Base-by-base conservation (phyloP, 805 yeast genomes). In the Wickerhamomyces strasburgensis region DNA sequence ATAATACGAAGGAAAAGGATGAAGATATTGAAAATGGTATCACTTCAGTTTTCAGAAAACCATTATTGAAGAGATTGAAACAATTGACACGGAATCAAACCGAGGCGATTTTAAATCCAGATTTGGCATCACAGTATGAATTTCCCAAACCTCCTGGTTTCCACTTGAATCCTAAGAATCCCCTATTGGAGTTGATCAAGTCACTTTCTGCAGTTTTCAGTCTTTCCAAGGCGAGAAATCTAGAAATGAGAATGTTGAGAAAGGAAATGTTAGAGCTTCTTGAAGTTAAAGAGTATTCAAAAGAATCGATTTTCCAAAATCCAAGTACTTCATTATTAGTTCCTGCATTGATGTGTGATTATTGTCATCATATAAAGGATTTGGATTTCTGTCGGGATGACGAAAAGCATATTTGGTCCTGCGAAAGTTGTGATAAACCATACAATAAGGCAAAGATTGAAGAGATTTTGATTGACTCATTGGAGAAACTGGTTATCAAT, bases 131-230 rank as follows among this genome's bases (percentile, higher is more conserved):
- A 13, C 89, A 82, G 35, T 93, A 83, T 52, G 72, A 67, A 25
- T 83, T 85, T 48, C 96, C 97, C 0, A 52, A 51, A 10, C 68
- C 84, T 8, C 86, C 97, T 0, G 97, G 97, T 0, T 80, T 84
- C 1, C 73, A 75, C 50, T 54, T 75, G 27, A 52, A 57, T 11
- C 52, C 75, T 55, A 70, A 69, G 25, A 84, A 82, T 49, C 96
- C 97, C 4, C 66, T 88, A 2, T 61, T 90, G 35, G 95, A 87
- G 52, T 65, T 90, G 29, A 84, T 84, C 25, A 93, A 90, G 55
- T 73, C 65, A 40, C 48, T 94, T 17, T 72, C 84, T 51, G 87
- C 87, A 5, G 78, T 88, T 1, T 74, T 84, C 58, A 66, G 78
- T 2, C 65, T 90, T 10, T 84, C 88, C 0, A 64, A 67, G 31